Evolutionary conservation across 2,329 filamentous ascomycete genomes (phyloP).

Genomic region (Apiospora phragmitis): DNA sequence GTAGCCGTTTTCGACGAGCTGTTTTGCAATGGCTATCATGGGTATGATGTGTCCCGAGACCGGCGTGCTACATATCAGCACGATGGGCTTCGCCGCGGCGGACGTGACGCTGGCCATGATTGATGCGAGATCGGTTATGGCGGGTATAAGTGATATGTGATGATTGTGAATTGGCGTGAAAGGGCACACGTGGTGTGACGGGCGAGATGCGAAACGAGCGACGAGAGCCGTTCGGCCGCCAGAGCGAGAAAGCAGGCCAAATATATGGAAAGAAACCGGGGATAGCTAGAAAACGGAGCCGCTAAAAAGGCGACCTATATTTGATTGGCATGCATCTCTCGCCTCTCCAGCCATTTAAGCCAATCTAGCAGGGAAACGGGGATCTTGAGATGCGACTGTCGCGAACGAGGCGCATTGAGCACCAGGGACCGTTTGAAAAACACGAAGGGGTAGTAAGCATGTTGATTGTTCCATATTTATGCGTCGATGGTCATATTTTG

Average conservation of each 20-base stretch:
- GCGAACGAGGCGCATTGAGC: neutral
- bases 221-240: neutral
- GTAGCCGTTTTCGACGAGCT: neutral
- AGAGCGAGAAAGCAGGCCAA: neutral
- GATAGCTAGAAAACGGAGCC: neutral
- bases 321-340: neutral
- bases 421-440: neutral
- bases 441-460: neutral
- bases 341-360: neutral
- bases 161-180: too few species aligned
- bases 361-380: neutral
- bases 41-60: slow-evolving; percentile 11
- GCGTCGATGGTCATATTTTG: neutral
- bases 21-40: slow-evolving; percentile 11
- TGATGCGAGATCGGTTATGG: neutral
- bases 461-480: neutral
- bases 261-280: neutral
- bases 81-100: neutral
- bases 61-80: slow-evolving; percentile 10
- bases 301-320: neutral
- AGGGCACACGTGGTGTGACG: neutral
- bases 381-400: neutral
- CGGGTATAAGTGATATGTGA: neutral
- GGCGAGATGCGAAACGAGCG: neutral
- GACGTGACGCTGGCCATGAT: neutral